A percentile compares a stretch with the other conserved stretches of the same genome.
Evolutionary conservation across 345 rosid genomes (phyloP).

Genomic region (Eucalyptus polybractea): DNA sequence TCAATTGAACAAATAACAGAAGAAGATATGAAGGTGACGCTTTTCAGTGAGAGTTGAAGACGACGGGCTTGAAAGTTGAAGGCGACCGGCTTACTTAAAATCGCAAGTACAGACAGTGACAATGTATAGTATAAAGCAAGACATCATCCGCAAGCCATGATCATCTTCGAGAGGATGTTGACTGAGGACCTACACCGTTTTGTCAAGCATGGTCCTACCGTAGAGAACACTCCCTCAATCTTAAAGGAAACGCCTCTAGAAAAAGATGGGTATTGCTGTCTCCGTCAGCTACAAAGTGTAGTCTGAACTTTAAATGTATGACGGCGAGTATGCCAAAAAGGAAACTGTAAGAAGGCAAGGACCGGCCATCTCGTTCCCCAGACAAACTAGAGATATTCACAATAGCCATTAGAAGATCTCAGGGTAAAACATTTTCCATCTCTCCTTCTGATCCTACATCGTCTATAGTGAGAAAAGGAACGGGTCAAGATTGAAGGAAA

Average conservation of each 20-base stretch:
- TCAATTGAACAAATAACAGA: not conserved
- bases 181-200: not conserved
- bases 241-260: not conserved
- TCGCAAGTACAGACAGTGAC: not conserved
- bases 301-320: not conserved
- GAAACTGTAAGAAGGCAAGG: not conserved
- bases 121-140: not conserved
- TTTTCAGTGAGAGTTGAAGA: not conserved
- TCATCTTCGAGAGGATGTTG: not conserved
- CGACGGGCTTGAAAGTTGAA: not conserved
- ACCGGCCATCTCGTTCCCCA: not conserved
- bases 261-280: not conserved
- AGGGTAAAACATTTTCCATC: not conserved
- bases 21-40: not conserved
- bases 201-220: not conserved
- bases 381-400: not conserved
- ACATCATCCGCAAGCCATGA: not conserved
- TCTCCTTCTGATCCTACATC: not conserved
- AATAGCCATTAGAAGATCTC: not conserved
- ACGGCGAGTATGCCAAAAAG: not conserved
- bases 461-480: not conserved
- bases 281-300: not conserved
- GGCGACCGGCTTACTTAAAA: not conserved
- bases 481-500: not conserved
- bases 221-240: not conserved